These are phyloP conservation scores for Agroathelia rolfsii DNA, from an alignment of 1,284 basidiomycete species.

Conservation along the genomic window DNA sequence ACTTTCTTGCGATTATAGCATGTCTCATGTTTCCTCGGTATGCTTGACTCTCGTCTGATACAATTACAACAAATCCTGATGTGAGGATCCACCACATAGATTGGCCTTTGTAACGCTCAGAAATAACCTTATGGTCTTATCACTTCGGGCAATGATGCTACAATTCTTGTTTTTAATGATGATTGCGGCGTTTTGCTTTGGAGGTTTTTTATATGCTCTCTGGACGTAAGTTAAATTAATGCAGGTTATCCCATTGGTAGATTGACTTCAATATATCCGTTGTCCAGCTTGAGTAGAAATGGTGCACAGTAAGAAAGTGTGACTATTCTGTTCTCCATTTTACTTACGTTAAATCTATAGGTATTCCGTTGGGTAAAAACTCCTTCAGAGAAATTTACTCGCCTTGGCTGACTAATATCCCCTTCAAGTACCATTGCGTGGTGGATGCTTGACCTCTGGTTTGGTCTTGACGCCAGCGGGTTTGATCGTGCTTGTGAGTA, in stretches of 20 bases:
- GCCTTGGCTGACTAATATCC: conserved; percentile 9
- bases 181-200: conserved; percentile 84
- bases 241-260: too few relatives aligned
- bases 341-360: too few relatives aligned
- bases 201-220: conserved; percentile 84
- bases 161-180: conserved; percentile 76
- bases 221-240: conserved; percentile 82
- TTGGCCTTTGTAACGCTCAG: conserved; percentile 82
- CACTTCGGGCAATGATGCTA: conserved; percentile 71
- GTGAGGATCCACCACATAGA: too few relatives aligned
- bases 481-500: conserved; percentile 71
- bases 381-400: too few relatives aligned
- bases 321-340: too few relatives aligned
- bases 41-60: conserved; percentile 10
- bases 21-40: conserved; percentile 82
- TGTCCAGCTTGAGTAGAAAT: conserved; percentile 46
- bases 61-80: conserved; percentile 5
- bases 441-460: conserved; percentile 88
- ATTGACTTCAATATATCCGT: conserved; percentile 8
- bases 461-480: conserved; percentile 81
- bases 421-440: conserved; percentile 58
- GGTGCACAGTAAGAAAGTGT: too few relatives aligned
- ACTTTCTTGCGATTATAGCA: conserved; percentile 70
- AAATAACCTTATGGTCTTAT: conserved; percentile 76
- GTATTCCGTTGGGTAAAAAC: conserved; percentile 39